Evolutionary conservation across 768 basidiomycete species (phyloP).

Genomic region (Kwoniella bestiolae): DNA sequence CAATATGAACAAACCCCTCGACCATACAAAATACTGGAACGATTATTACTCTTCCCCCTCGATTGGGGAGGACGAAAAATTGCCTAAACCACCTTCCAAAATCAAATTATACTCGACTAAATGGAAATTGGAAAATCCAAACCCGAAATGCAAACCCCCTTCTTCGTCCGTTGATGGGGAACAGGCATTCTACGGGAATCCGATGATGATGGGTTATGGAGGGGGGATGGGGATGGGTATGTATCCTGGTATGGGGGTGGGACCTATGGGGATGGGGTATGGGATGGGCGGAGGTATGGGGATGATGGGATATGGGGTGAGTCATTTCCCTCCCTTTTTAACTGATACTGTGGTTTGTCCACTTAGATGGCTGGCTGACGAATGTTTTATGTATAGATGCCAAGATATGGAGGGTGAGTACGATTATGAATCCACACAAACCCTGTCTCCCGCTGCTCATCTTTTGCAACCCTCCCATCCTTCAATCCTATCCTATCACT

Average conservation of each 20-base stretch:
- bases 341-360: not conserved
- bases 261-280: conserved; percentile 27
- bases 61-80: not conserved
- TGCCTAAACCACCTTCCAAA: conserved; percentile 34
- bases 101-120: conserved; percentile 36
- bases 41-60: conserved; percentile 33
- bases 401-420: conserved; percentile 38
- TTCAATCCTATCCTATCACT: not conserved
- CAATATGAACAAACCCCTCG: not conserved
- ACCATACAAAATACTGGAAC: conserved; percentile 23
- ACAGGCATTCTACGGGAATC: conserved; percentile 39
- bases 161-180: conserved; percentile 11
- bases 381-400: conserved; percentile 31
- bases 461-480: not conserved
- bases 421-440: no score
- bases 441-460: not conserved
- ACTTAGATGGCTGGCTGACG: no score
- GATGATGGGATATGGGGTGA: conserved; percentile 35
- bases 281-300: conserved; percentile 34
- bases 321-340: conserved; percentile 1
- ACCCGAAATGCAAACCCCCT: conserved; percentile 28
- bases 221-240: conserved; percentile 23
- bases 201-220: conserved; percentile 19
- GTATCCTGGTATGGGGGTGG: conserved; percentile 37
- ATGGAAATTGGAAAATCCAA: conserved; percentile 46